These are phyloP conservation scores for Fusarium sulawesiense DNA, from an alignment of 2,329 filamentous ascomycete species.

Conservation along the genomic window DNA sequence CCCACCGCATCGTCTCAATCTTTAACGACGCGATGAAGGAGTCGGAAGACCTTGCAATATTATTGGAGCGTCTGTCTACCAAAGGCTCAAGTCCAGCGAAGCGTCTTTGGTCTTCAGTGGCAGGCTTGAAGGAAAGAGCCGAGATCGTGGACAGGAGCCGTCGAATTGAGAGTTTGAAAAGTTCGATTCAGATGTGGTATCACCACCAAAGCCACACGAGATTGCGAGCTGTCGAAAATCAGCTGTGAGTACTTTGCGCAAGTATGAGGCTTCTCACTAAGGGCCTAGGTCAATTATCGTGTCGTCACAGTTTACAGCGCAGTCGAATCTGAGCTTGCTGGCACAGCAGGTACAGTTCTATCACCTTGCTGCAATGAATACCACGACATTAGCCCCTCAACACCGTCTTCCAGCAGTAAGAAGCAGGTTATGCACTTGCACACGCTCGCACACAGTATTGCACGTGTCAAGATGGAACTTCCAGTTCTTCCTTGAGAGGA, in stretches of 20 bases:
- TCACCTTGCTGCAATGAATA: too few relatives aligned
- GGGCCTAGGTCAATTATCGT: background rate
- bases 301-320: too few relatives aligned
- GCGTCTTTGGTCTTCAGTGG: background rate
- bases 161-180: background rate
- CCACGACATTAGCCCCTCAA: too few relatives aligned
- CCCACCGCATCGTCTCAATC: background rate
- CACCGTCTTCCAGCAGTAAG: too few relatives aligned
- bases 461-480: too few relatives aligned
- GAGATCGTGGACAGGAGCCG: rapidly evolving
- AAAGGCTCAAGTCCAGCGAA: rapidly evolving
- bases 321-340: background rate
- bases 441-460: too few relatives aligned
- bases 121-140: rapidly evolving
- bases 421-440: too few relatives aligned
- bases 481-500: too few relatives aligned
- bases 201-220: background rate
- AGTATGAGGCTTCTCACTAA: rapidly evolving
- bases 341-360: background rate
- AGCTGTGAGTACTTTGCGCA: rapidly evolving
- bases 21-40: background rate
- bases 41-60: rapidly evolving
- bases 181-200: background rate
- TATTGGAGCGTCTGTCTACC: rapidly evolving
- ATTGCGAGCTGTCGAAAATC: rapidly evolving